Conservation (phyloP, 768 basidiomycete genomes). For the Naganishia friedmannii region DNA sequence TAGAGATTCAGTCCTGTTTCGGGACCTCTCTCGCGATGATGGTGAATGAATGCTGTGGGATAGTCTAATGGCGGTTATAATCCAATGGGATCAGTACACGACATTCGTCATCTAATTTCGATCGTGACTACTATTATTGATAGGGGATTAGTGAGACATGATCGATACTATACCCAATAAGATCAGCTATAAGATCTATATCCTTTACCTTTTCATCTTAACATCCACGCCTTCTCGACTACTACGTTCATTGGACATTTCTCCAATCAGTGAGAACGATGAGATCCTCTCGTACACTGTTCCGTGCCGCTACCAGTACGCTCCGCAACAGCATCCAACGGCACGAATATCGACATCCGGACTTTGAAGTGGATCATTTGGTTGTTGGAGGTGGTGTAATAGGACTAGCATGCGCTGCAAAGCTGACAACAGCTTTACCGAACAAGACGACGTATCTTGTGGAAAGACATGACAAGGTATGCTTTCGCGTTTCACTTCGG, state of each 20-base stretch:
- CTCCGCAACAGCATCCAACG: conserved; percentile 1
- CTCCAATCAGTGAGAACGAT: not conserved
- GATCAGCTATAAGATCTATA: too few species aligned
- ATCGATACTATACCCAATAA: not conserved
- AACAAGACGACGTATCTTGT: conserved; percentile 72
- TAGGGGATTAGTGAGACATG: not conserved
- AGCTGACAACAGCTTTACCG: conserved; percentile 64
- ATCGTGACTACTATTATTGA: too few species aligned
- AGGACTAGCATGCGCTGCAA: conserved; percentile 79
- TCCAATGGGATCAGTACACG: not conserved
- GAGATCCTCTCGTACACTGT: not conserved
- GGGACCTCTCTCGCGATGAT: too few species aligned
- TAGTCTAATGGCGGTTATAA: not conserved
- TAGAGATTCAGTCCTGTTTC: too few species aligned
- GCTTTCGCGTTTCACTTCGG: conserved; percentile 3
- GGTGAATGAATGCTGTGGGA: too few species aligned
- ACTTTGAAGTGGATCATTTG: conserved; percentile 72
- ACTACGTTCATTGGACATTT: too few species aligned
- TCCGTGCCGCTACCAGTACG: not conserved
- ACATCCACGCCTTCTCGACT: too few species aligned
- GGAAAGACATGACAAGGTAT: conserved; percentile 66
- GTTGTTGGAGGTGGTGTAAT: conserved; percentile 88
- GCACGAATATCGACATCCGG: conserved; percentile 57
- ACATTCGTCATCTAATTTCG: conserved; percentile 10
- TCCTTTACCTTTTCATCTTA: too few species aligned